Evolutionary conservation across 495 filamentous ascomycete genomes (phyloP).

Genomic region (Aspergillus affinis): DNA sequence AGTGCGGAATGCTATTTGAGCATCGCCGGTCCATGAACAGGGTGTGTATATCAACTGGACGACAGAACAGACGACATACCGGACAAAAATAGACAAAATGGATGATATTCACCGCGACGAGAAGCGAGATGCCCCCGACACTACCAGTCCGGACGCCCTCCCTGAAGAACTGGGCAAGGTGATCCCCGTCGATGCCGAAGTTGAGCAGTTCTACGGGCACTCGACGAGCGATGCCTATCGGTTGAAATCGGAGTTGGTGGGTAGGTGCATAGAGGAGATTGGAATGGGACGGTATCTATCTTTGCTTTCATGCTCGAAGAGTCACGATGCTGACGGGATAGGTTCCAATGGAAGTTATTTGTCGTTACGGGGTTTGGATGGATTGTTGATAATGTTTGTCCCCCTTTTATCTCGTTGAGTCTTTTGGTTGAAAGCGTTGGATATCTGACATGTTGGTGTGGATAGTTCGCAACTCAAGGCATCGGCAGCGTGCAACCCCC

Average conservation of each 20-base stretch:
- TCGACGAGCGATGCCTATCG: slow-evolving; percentile 34
- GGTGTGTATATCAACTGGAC: no score
- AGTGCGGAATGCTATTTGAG: no score
- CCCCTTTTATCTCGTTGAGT: not conserved
- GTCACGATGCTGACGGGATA: slow-evolving; percentile 2
- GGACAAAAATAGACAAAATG: slow-evolving; percentile 11
- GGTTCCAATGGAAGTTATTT: slow-evolving; percentile 38
- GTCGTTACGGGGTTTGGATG: slow-evolving; percentile 36
- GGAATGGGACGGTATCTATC: slow-evolving; percentile 32
- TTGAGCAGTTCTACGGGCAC: slow-evolving; percentile 33
- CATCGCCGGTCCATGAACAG: no score
- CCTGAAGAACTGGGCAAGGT: slow-evolving; percentile 22
- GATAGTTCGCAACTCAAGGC: slow-evolving; percentile 33
- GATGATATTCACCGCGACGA: slow-evolving; percentile 21
- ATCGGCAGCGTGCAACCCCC: slow-evolving; percentile 33
- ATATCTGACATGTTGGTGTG: no score
- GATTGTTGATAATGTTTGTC: slow-evolving; percentile 34
- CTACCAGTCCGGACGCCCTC: not conserved
- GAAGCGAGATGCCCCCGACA: slow-evolving; percentile 2
- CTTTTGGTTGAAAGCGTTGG: no score
- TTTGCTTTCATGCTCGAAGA: not conserved
- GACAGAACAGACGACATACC: no score
- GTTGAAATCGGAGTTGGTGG: slow-evolving; percentile 35
- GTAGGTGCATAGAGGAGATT: slow-evolving; percentile 33
- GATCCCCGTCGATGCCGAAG: slow-evolving; percentile 20